phyloP scores from a whole-genome alignment of 176 grass and related monocot genomes.

The Triticum aestivum region DNA sequence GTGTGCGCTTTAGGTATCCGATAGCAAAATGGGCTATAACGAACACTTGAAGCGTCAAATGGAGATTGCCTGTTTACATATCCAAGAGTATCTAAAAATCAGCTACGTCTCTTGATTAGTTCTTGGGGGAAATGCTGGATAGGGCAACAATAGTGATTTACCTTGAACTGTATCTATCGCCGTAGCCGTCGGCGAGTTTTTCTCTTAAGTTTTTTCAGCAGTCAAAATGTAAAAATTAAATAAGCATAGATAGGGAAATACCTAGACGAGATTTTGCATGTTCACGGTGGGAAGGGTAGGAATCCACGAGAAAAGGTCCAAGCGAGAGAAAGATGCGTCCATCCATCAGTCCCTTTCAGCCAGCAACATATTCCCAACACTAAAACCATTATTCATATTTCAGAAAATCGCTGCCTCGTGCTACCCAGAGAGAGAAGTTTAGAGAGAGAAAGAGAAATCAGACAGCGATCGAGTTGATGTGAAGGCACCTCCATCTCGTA shows the following conservation, averaged over 20 bases:
- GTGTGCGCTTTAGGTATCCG: too few relatives aligned
- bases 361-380: slow-evolving; percentile 9
- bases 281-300: not conserved
- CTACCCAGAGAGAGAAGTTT: not conserved
- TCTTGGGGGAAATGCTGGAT: too few relatives aligned
- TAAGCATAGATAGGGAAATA: not conserved
- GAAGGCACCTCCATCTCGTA: not conserved
- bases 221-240: not conserved
- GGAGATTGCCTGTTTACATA: too few relatives aligned
- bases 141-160: too few relatives aligned
- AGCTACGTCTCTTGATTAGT: too few relatives aligned
- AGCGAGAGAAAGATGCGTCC: not conserved
- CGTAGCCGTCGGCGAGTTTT: not conserved
- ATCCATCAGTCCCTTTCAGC: slow-evolving; percentile 22
- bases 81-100: too few relatives aligned
- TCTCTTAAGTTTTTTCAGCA: not conserved
- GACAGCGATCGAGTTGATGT: slow-evolving; percentile 32
- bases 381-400: not conserved
- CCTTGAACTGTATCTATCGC: too few relatives aligned
- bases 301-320: not conserved
- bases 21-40: too few relatives aligned
- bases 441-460: not conserved
- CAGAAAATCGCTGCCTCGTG: not conserved
- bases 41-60: too few relatives aligned
- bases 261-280: not conserved